phyloP scores from a whole-genome alignment of 2,329 filamentous ascomycete genomes.

The Penicillium frequentans region DNA sequence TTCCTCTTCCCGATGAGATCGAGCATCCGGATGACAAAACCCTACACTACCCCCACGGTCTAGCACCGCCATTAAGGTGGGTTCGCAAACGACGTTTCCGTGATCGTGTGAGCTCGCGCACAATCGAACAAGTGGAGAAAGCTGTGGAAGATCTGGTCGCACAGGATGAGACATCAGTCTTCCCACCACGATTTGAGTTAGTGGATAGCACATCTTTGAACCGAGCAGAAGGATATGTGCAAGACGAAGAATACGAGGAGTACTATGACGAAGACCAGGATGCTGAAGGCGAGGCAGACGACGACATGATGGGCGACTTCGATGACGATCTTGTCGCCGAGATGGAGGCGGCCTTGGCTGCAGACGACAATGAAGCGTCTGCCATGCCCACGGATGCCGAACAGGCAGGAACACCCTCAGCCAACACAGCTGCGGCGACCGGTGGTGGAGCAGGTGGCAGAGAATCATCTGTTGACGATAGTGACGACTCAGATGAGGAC shows the following conservation, averaged over 20 bases:
- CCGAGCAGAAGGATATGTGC: slow-evolving; percentile 42
- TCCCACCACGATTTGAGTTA: slow-evolving; percentile 62
- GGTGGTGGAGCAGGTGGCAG: slow-evolving; percentile 15
- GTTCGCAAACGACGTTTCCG: slow-evolving; percentile 79
- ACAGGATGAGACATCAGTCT: slow-evolving; percentile 63
- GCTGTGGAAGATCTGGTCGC: slow-evolving; percentile 72
- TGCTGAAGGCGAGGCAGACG: slow-evolving; percentile 50
- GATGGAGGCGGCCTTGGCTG: slow-evolving; percentile 45
- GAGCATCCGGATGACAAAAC: slow-evolving; percentile 56
- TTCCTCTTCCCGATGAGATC: slow-evolving; percentile 70
- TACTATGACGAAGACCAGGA: slow-evolving; percentile 50
- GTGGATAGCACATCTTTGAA: slow-evolving; percentile 55
- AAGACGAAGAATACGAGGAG: slow-evolving; percentile 52
- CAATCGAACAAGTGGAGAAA: slow-evolving; percentile 81
- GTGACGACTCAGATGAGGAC: slow-evolving; percentile 39
- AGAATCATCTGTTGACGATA: slow-evolving; percentile 45
- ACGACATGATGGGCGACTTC: slow-evolving; percentile 43
- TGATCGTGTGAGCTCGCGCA: slow-evolving; percentile 76
- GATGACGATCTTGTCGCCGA: slow-evolving; percentile 45
- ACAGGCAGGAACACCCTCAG: slow-evolving; percentile 35
- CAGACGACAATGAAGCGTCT: slow-evolving; percentile 34
- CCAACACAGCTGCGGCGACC: slow-evolving; percentile 31
- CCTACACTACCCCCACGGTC: slow-evolving; percentile 77
- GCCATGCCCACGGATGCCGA: slow-evolving; percentile 24
- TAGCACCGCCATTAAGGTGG: slow-evolving; percentile 86